These are phyloP conservation scores for Arachnopeziza araneosa DNA, from an alignment of 2,329 filamentous ascomycete species.

Conservation along the genomic window DNA sequence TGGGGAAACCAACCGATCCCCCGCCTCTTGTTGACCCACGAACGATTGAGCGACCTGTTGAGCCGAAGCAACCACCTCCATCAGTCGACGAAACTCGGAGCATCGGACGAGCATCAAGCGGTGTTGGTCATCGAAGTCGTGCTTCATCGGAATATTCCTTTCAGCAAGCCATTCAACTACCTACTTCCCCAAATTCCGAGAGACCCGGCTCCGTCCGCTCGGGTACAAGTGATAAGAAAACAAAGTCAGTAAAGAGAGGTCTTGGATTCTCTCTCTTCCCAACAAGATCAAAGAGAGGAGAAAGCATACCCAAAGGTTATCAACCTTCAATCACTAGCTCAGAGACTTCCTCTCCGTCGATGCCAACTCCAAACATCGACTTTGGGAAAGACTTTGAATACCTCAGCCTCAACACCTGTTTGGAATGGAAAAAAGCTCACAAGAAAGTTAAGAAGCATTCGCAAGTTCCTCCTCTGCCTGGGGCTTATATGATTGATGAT, in stretches of 20 bases:
- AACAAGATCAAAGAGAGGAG: background rate
- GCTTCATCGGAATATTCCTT: background rate
- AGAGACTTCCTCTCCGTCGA: background rate
- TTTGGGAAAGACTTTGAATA: constrained; percentile 7
- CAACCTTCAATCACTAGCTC: background rate
- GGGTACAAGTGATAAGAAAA: background rate
- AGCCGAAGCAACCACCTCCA: background rate
- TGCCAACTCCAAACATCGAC: background rate
- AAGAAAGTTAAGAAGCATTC: constrained; percentile 20
- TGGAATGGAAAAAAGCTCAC: constrained; percentile 20
- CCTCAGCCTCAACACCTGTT: constrained; percentile 19
- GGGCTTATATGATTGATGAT: constrained; percentile 13
- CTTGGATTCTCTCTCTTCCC: constrained; percentile 14
- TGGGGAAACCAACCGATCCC: background rate
- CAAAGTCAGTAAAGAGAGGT: constrained; percentile 4
- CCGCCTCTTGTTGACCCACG: background rate
- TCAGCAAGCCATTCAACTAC: background rate
- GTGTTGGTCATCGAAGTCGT: background rate
- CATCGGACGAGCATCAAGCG: background rate
- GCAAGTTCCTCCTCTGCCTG: constrained; percentile 18
- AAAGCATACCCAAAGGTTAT: background rate
- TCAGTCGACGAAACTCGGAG: background rate
- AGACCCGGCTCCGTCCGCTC: background rate
- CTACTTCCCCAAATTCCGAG: background rate
- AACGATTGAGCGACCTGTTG: background rate